Evolutionary conservation across 495 filamentous ascomycete species (phyloP).

Genomic region (Annulohypoxylon stygium): DNA sequence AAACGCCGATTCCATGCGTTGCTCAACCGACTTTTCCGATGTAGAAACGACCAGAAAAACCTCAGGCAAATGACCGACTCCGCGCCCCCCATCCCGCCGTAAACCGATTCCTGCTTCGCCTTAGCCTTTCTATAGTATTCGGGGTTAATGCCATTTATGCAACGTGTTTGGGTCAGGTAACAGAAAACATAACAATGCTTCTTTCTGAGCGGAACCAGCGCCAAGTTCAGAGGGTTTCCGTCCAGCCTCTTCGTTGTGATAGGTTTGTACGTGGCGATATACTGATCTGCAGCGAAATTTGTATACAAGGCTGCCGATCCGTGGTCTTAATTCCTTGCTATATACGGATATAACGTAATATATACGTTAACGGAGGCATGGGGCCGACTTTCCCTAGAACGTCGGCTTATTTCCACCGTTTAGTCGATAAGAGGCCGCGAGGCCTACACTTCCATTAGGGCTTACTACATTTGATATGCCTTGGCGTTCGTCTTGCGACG

Average conservation of each 20-base stretch:
- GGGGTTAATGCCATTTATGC: slow-evolving; percentile 26
- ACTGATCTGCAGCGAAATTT: background rate
- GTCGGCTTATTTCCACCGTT: slow-evolving; percentile 51
- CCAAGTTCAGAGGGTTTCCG: background rate
- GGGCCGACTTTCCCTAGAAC: slow-evolving; percentile 48
- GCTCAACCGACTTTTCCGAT: slow-evolving; percentile 16
- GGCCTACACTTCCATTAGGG: slow-evolving; percentile 47
- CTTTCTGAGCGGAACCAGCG: slow-evolving; percentile 13
- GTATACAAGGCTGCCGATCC: slow-evolving; percentile 1
- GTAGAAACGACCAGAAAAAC: slow-evolving; percentile 17
- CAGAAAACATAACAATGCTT: background rate
- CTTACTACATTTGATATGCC: slow-evolving; percentile 57
- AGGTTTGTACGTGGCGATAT: background rate
- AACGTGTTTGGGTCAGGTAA: slow-evolving; percentile 23
- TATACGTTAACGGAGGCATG: slow-evolving; percentile 22
- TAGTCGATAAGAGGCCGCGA: slow-evolving; percentile 40
- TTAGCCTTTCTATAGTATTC: slow-evolving; percentile 13
- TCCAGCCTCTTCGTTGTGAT: slow-evolving; percentile 7
- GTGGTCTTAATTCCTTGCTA: background rate
- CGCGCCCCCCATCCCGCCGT: slow-evolving; percentile 21
- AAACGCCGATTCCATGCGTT: slow-evolving; percentile 39
- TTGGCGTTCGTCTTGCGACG: slow-evolving; percentile 47
- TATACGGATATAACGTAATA: background rate
- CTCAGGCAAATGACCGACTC: slow-evolving; percentile 15
- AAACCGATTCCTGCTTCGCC: slow-evolving; percentile 11